A percentile compares a stretch with the other conserved stretches of the same genome.
Conservation (phyloP, 2,329 filamentous ascomycete genomes). For the Teratosphaeria nubilosa region DNA sequence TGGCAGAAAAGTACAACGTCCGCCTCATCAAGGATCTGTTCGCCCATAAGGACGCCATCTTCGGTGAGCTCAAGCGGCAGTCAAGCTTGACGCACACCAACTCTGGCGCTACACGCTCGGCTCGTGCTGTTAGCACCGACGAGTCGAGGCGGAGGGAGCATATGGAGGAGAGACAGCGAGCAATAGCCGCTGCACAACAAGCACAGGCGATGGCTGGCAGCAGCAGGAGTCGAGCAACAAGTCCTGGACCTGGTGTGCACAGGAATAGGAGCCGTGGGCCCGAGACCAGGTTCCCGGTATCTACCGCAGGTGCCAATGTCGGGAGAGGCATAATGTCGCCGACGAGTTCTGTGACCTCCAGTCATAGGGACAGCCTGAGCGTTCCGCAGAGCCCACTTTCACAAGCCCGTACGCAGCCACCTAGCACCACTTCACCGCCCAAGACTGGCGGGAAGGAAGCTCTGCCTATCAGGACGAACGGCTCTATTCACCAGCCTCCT, state of each 20-base stretch:
- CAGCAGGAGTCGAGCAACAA: constrained; percentile 36
- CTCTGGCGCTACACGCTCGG: constrained; percentile 50
- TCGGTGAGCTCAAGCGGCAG: constrained; percentile 88
- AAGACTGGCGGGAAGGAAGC: constrained; percentile 1
- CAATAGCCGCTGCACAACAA: constrained; percentile 48
- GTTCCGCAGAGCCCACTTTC: constrained; percentile 54
- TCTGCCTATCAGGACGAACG: constrained; percentile 10
- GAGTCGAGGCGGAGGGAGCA: constrained; percentile 90
- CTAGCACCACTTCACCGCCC: constrained; percentile 8
- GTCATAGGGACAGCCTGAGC: constrained; percentile 54
- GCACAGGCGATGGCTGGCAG: constrained; percentile 14
- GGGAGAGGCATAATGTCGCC: constrained; percentile 32
- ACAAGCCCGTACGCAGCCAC: constrained; percentile 5
- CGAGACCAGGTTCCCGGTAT: constrained; percentile 71
- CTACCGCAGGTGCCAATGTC: constrained; percentile 38
- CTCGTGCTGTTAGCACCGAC: constrained; percentile 80
- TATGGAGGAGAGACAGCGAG: constrained; percentile 85
- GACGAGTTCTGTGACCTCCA: constrained; percentile 15
- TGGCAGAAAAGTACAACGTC: constrained; percentile 90
- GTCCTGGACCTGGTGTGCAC: constrained; percentile 42
- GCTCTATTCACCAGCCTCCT: constrained; percentile 22
- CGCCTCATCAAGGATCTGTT: constrained; percentile 87
- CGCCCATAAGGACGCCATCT: constrained; percentile 87
- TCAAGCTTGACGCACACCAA: constrained; percentile 59
- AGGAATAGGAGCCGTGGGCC: constrained; percentile 64